phyloP scores from a whole-genome alignment of 352 stramenopile genomes.

The Peronosclerospora sorghi region DNA sequence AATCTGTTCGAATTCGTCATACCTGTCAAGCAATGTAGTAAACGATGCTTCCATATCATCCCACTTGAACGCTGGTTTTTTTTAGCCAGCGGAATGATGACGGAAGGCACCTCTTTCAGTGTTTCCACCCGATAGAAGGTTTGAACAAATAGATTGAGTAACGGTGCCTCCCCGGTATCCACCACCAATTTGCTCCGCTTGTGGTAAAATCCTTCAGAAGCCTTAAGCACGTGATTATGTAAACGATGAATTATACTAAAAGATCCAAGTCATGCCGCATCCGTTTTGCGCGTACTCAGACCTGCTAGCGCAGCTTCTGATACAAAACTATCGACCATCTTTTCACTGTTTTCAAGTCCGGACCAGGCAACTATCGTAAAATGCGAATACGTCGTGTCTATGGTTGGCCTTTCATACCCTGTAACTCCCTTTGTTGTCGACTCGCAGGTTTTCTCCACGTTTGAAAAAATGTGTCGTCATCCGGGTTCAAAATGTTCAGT shows the following conservation, averaged over 20 bases:
- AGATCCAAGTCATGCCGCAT: neutral
- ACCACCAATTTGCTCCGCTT: conserved; percentile 4
- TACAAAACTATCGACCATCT: neutral
- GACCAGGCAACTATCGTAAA: conserved; percentile 17
- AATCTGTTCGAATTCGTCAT: too few relatives aligned
- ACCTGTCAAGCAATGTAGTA: neutral
- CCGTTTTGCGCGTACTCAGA: neutral
- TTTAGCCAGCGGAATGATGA: neutral
- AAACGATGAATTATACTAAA: neutral
- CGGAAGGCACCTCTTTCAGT: neutral
- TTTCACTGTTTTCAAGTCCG: neutral
- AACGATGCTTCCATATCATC: neutral
- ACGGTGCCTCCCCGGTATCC: conserved; percentile 3
- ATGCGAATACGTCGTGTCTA: conserved; percentile 5
- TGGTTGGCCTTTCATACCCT: conserved; percentile 8
- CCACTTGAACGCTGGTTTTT: conserved; percentile 10
- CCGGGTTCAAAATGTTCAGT: conserved; percentile 21
- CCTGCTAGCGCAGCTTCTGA: neutral
- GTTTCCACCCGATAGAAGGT: neutral
- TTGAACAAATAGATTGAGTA: conserved; percentile 7
- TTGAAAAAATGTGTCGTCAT: conserved; percentile 3
- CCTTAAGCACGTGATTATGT: neutral
- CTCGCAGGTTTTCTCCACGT: neutral
- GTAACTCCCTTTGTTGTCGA: neutral
- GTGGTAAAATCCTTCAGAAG: conserved; percentile 1